A percentile compares a stretch with the other conserved stretches of the same genome.
phyloP scores from a whole-genome alignment of 2,329 filamentous ascomycete genomes.

The Aspergillus clavatus region DNA sequence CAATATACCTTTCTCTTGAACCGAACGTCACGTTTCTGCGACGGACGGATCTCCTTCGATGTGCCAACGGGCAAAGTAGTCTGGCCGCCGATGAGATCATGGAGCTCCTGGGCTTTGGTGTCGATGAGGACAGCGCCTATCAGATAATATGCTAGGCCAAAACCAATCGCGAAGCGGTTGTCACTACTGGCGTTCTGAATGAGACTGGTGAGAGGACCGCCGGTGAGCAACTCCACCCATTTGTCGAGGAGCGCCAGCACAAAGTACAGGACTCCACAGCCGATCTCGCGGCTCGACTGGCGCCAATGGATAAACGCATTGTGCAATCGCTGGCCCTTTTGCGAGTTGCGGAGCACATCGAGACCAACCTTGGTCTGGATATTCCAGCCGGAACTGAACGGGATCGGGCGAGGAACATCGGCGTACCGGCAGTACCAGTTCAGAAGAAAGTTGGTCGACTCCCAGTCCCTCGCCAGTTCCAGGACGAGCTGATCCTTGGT shows the following conservation, averaged over 20 bases:
- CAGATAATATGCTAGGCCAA: slow-evolving; percentile 55
- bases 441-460: slow-evolving; percentile 51
- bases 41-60: slow-evolving; percentile 40
- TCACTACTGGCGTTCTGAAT: slow-evolving; percentile 30
- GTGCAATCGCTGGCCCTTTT: slow-evolving; percentile 53
- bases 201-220: slow-evolving; percentile 40
- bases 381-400: slow-evolving; percentile 55
- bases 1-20: slow-evolving; percentile 49
- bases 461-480: slow-evolving; percentile 50
- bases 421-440: slow-evolving; percentile 50
- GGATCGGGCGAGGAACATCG: slow-evolving; percentile 47
- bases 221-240: slow-evolving; percentile 49
- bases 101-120: slow-evolving; percentile 50
- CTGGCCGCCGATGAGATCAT: slow-evolving; percentile 42
- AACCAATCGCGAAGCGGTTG: slow-evolving; percentile 48
- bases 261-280: slow-evolving; percentile 52
- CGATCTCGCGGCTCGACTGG: slow-evolving; percentile 52
- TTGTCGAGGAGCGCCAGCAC: slow-evolving; percentile 53
- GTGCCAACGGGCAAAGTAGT: slow-evolving; percentile 39
- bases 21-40: slow-evolving; percentile 43
- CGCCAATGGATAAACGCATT: slow-evolving; percentile 56
- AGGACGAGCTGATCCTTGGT: slow-evolving; percentile 45
- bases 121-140: slow-evolving; percentile 55
- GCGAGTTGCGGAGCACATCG: slow-evolving; percentile 49
- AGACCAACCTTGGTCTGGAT: slow-evolving; percentile 53